Evolutionary conservation across 805 yeast species (phyloP).

Genomic region (Myxozyma vanderwaltii): DNA sequence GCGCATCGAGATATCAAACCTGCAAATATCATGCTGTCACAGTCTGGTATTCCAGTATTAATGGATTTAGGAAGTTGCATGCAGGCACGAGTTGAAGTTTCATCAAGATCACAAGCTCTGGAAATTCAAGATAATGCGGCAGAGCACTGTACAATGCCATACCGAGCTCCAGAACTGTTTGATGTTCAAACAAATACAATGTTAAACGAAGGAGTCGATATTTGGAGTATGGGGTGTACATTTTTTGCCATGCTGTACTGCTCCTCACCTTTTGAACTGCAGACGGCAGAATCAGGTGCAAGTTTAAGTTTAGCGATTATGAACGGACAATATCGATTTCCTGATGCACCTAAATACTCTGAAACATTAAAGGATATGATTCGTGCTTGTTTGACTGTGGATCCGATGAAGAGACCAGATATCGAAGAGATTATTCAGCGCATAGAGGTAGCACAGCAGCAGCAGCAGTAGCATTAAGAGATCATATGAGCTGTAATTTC

Average conservation of each 20-base stretch:
- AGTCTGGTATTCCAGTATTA: constrained; percentile 73
- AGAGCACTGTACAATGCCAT: constrained; percentile 83
- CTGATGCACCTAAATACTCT: constrained; percentile 56
- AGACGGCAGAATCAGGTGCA: constrained; percentile 80
- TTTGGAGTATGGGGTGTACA: constrained; percentile 91
- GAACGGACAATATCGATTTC: constrained; percentile 64
- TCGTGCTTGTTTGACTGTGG: constrained; percentile 59
- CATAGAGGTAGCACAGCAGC: constrained; percentile 38
- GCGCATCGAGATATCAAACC: constrained; percentile 91
- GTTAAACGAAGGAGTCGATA: constrained; percentile 74
- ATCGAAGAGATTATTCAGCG: constrained; percentile 59
- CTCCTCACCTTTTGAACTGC: constrained; percentile 82
- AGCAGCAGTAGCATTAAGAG: too few relatives aligned
- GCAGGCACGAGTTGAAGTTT: constrained; percentile 57
- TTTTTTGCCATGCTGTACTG: constrained; percentile 77
- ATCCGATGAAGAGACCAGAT: constrained; percentile 63
- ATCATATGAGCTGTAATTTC: not conserved
- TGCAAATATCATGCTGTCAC: constrained; percentile 78
- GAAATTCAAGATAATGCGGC: constrained; percentile 78
- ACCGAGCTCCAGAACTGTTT: constrained; percentile 86
- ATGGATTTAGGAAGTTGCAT: constrained; percentile 83
- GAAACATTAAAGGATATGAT: constrained; percentile 60
- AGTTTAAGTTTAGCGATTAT: constrained; percentile 74
- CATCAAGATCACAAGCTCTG: constrained; percentile 68
- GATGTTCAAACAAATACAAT: constrained; percentile 69